Percentiles rank a stretch among this genome's conserved stretches.
These are phyloP conservation scores for Thalia dealbata DNA, from an alignment of 176 grass and related monocot species.

Conservation along the genomic window DNA sequence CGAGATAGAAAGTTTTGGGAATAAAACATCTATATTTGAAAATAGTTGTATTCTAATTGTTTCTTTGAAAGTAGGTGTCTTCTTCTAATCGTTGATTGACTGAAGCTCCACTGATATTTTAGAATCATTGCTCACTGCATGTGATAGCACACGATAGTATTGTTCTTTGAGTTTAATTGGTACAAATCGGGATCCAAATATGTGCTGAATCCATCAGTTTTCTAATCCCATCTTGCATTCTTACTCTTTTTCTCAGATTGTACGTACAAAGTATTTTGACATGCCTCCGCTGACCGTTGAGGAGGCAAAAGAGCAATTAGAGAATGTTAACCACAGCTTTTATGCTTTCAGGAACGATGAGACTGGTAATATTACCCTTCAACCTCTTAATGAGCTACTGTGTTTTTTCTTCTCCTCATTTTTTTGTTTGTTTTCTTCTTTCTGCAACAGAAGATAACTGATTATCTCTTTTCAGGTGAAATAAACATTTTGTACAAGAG, in stretches of 20 bases:
- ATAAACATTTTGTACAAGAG: conserved; percentile 90
- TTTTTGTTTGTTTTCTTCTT: not conserved
- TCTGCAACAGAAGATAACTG: not conserved
- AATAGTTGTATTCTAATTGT: no score
- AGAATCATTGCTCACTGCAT: no score
- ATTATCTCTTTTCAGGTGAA: conserved; percentile 28
- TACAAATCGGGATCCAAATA: no score
- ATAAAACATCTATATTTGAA: no score
- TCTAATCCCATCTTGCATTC: not conserved
- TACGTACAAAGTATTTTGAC: conserved; percentile 87
- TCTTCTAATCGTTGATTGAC: no score
- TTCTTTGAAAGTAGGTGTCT: no score
- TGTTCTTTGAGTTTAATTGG: no score
- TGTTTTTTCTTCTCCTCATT: not conserved
- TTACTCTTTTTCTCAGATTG: conserved; percentile 38
- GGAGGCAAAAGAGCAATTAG: conserved; percentile 76
- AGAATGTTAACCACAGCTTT: conserved; percentile 76
- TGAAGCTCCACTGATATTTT: no score
- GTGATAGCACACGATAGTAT: no score
- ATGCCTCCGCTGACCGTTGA: conserved; percentile 84
- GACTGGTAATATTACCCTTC: conserved; percentile 27
- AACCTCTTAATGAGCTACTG: not conserved
- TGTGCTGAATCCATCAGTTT: not conserved
- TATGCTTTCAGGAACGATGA: conserved; percentile 79
- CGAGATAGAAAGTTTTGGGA: no score